These are phyloP conservation scores for Monsonia emarginata DNA, from an alignment of 441 rosid genomes.

Conservation along the genomic window DNA sequence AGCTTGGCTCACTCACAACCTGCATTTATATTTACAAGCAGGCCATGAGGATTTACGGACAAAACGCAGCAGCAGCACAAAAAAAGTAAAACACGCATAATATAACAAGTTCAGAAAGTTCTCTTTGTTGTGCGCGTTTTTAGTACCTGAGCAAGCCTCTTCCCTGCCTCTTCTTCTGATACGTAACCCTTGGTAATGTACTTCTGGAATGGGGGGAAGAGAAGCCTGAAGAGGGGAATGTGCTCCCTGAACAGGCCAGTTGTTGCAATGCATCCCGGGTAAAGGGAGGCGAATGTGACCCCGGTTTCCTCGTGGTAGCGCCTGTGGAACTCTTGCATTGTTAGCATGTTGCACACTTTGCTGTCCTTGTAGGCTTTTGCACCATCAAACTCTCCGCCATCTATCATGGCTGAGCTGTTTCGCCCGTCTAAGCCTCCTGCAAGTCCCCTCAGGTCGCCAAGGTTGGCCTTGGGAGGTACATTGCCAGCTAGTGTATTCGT, in stretches of 20 bases:
- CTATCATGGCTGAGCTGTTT: conserved; percentile 70
- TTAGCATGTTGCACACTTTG: conserved; percentile 86
- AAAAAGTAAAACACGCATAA: too few species aligned
- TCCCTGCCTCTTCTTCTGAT: conserved; percentile 84
- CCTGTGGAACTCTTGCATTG: conserved; percentile 82
- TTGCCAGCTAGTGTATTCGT: conserved; percentile 82
- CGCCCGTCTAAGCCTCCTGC: conserved; percentile 51
- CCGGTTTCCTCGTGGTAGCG: conserved; percentile 75
- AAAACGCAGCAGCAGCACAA: not conserved
- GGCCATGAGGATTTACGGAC: not conserved
- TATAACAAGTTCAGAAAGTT: not conserved
- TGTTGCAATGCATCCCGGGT: conserved; percentile 93
- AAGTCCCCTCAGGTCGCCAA: conserved; percentile 81
- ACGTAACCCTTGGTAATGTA: conserved; percentile 85
- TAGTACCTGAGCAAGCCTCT: conserved; percentile 70
- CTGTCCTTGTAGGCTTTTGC: conserved; percentile 95
- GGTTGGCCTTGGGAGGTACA: conserved; percentile 83
- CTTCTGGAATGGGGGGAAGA: conserved; percentile 87
- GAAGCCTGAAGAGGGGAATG: conserved; percentile 58
- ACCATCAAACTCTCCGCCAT: conserved; percentile 85
- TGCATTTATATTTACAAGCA: conserved; percentile 1
- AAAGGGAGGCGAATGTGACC: conserved; percentile 69
- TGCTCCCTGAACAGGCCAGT: conserved; percentile 88
- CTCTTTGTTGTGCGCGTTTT: not conserved
- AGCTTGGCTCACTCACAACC: conserved; percentile 71